Conservation (phyloP, 2,329 filamentous ascomycete species). For the Trichoderma sp. region DNA sequence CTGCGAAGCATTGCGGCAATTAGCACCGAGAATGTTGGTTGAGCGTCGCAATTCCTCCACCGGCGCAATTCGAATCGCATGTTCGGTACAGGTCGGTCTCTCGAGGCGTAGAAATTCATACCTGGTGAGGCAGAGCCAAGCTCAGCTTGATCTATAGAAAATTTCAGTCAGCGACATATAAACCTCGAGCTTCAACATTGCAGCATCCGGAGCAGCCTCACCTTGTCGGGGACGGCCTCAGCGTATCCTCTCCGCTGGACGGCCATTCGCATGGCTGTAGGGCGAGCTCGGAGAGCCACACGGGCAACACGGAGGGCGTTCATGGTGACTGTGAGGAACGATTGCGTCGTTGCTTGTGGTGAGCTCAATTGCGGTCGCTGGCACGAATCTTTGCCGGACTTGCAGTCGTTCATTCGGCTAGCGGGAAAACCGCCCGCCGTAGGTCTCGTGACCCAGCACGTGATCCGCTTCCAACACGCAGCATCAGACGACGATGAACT, state of each 20-base stretch:
- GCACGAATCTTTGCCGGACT: constrained; percentile 52
- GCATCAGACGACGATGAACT: background rate
- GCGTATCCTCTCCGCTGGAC: constrained; percentile 89
- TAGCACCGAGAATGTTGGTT: constrained; percentile 43
- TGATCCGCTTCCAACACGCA: background rate
- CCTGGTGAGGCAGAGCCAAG: constrained; percentile 96
- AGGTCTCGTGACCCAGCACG: constrained; percentile 39
- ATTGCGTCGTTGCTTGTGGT: constrained; percentile 53
- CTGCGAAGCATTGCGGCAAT: constrained; percentile 58
- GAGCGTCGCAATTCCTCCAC: constrained; percentile 35
- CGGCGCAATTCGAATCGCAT: constrained; percentile 38
- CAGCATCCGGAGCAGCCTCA: constrained; percentile 41
- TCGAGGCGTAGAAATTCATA: constrained; percentile 55
- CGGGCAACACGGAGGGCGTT: constrained; percentile 93
- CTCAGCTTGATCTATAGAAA: constrained; percentile 83
- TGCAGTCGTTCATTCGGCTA: constrained; percentile 46
- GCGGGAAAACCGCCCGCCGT: constrained; percentile 43
- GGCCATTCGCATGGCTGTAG: constrained; percentile 73
- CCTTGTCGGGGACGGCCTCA: constrained; percentile 83
- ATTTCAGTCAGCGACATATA: constrained; percentile 26
- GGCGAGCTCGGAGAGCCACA: constrained; percentile 81
- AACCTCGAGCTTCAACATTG: constrained; percentile 22
- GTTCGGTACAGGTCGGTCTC: constrained; percentile 32
- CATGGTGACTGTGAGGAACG: constrained; percentile 66
- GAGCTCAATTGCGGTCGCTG: constrained; percentile 48